These are phyloP conservation scores for Parathielavia appendiculata DNA, from an alignment of 495 filamentous ascomycete species.

Conservation along the genomic window DNA sequence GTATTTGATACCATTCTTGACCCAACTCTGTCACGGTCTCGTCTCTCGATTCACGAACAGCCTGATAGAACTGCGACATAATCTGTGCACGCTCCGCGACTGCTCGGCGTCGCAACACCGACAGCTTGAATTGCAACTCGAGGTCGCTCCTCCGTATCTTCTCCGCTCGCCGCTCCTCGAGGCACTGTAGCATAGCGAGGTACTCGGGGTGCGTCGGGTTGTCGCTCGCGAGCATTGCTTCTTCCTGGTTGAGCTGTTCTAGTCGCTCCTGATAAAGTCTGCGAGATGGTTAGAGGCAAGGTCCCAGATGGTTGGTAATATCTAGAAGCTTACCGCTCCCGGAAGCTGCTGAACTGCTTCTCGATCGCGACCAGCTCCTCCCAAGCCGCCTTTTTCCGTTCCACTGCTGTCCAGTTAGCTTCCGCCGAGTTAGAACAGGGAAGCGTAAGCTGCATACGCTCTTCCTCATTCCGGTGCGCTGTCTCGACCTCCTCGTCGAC, in stretches of 20 bases:
- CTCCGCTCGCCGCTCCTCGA: conserved; percentile 73
- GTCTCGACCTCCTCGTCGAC: conserved; percentile 51
- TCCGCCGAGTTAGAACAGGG: neutral
- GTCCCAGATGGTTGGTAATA: neutral
- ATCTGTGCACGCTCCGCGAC: conserved; percentile 76
- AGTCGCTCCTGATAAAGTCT: conserved; percentile 87
- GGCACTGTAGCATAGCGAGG: conserved; percentile 74
- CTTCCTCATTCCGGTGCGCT: conserved; percentile 62
- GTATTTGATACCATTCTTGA: conserved; percentile 83
- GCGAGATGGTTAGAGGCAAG: conserved; percentile 15
- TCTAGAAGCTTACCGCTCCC: conserved; percentile 64
- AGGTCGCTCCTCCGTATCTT: conserved; percentile 69
- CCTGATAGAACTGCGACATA: conserved; percentile 82
- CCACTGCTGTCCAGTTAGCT: conserved; percentile 54
- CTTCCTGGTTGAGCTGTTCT: conserved; percentile 72
- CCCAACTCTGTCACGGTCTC: conserved; percentile 70
- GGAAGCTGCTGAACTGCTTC: conserved; percentile 73
- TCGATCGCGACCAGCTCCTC: conserved; percentile 74
- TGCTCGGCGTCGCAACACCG: conserved; percentile 64
- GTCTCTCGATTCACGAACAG: conserved; percentile 74
- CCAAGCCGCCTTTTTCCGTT: conserved; percentile 74
- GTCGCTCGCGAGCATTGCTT: conserved; percentile 70
- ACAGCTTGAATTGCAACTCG: conserved; percentile 64
- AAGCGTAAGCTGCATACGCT: conserved; percentile 52
- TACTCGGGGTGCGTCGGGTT: conserved; percentile 84